A percentile compares a stretch with the other conserved stretches of the same genome.
Conservation (phyloP, 1,284 basidiomycete species). For the Cutaneotrichosporon dermatis region DNA sequence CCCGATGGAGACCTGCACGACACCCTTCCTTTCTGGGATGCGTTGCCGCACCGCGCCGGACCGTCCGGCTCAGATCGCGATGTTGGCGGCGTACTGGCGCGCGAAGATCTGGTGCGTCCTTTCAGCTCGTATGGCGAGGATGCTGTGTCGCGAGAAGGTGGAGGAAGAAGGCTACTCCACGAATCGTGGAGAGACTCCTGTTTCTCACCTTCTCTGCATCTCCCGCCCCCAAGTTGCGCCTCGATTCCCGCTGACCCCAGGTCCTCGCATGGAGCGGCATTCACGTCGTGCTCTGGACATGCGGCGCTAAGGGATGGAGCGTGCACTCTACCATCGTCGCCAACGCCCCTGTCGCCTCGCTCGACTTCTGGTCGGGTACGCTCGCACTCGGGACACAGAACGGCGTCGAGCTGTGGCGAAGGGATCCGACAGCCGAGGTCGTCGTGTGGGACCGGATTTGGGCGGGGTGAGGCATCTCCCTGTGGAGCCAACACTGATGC, state of each 20-base stretch:
- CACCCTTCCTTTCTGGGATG: slow-evolving; percentile 41
- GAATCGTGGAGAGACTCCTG: too few relatives aligned
- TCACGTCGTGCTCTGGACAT: slow-evolving; percentile 39
- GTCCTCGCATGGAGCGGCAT: slow-evolving; percentile 41
- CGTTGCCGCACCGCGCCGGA: slow-evolving; percentile 37
- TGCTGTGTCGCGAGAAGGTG: too few relatives aligned
- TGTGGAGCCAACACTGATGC: neutral
- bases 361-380: slow-evolving; percentile 33
- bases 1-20: slow-evolving; percentile 31
- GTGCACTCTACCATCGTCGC: slow-evolving; percentile 37
- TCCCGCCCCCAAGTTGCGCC: too few relatives aligned
- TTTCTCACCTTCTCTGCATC: too few relatives aligned
- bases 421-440: slow-evolving; percentile 29
- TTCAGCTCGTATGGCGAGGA: too few relatives aligned
- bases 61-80: slow-evolving; percentile 21
- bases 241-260: slow-evolving; percentile 19
- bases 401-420: slow-evolving; percentile 41
- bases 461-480: slow-evolving; percentile 16
- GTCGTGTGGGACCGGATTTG: slow-evolving; percentile 44
- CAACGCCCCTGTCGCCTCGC: slow-evolving; percentile 24
- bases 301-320: slow-evolving; percentile 23
- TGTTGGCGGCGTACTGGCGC: slow-evolving; percentile 31
- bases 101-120: slow-evolving; percentile 24
- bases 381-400: slow-evolving; percentile 30
- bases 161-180: too few relatives aligned